These are phyloP conservation scores for Candida insectalens DNA, from an alignment of 805 yeast genomes.

Conservation along the genomic window DNA sequence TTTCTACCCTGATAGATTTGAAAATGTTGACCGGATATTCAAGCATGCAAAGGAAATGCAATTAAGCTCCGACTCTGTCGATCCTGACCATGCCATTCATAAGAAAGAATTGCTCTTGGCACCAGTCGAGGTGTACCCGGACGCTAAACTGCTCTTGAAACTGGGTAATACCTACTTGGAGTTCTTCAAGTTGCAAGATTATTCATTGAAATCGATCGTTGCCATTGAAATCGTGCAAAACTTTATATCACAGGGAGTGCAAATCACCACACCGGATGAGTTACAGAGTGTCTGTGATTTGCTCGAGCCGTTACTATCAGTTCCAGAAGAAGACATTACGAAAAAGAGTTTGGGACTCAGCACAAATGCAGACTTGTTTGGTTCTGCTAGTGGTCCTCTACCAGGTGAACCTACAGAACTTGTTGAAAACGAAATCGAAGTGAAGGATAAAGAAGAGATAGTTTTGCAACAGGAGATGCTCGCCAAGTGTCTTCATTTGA, in stretches of 20 bases:
- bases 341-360: slow-evolving; percentile 10
- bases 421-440: slow-evolving; percentile 8
- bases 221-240: slow-evolving; percentile 54
- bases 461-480: slow-evolving; percentile 47
- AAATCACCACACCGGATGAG: slow-evolving; percentile 34
- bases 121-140: slow-evolving; percentile 36
- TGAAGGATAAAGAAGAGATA: slow-evolving; percentile 24
- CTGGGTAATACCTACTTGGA: slow-evolving; percentile 39
- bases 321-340: not conserved
- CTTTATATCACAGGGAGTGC: slow-evolving; percentile 31
- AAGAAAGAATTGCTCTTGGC: slow-evolving; percentile 36
- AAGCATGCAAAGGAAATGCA: slow-evolving; percentile 37
- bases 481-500: slow-evolving; percentile 59
- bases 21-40: slow-evolving; percentile 53
- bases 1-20: slow-evolving; percentile 54
- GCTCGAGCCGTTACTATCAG: slow-evolving; percentile 39
- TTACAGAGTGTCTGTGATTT: slow-evolving; percentile 53
- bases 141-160: slow-evolving; percentile 24
- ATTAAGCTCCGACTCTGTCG: slow-evolving; percentile 24
- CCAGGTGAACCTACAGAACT: not conserved
- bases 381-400: slow-evolving; percentile 12
- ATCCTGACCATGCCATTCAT: slow-evolving; percentile 20
- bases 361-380: slow-evolving; percentile 15
- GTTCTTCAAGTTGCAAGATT: slow-evolving; percentile 45
- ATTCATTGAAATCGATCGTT: slow-evolving; percentile 42